Percentiles rank a stretch among this genome's conserved stretches.
These are phyloP conservation scores for Phytophthora citrophthora DNA, from an alignment of 352 stramenopile genomes.

Conservation along the genomic window DNA sequence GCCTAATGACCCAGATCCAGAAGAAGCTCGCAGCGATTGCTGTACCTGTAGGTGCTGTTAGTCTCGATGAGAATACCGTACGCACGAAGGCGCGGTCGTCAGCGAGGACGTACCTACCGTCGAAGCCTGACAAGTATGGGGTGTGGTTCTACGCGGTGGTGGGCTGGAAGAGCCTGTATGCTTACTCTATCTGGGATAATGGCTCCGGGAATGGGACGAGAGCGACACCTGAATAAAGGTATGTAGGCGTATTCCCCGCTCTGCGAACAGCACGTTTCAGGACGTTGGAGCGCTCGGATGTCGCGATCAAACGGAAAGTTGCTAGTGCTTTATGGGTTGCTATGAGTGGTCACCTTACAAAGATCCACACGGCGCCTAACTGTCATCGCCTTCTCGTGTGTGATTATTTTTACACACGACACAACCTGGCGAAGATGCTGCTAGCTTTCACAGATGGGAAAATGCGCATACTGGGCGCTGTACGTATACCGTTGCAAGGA, in stretches of 20 bases:
- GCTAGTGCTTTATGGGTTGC: not conserved
- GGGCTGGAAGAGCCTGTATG: not conserved
- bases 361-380: not conserved
- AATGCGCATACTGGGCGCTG: conserved; percentile 3
- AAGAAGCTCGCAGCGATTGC: conserved; percentile 6
- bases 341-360: not conserved
- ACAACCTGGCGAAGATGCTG: not conserved
- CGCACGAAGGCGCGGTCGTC: not conserved
- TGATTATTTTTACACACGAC: not conserved
- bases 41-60: conserved; percentile 4
- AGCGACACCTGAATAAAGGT: not conserved
- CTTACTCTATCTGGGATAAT: conserved; percentile 10
- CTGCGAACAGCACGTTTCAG: not conserved
- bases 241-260: conserved; percentile 5
- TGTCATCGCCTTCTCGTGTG: not conserved
- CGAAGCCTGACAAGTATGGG: not conserved
- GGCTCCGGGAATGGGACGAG: conserved; percentile 2
- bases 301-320: not conserved
- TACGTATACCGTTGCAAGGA: not conserved
- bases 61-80: not conserved
- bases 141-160: not conserved
- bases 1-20: not conserved
- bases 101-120: not conserved
- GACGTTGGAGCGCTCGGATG: not conserved
- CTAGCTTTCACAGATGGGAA: conserved; percentile 6